A percentile compares a stretch with the other conserved stretches of the same genome.
Conservation (phyloP, 2,329 filamentous ascomycete species). For the Penicillium sp. region DNA sequence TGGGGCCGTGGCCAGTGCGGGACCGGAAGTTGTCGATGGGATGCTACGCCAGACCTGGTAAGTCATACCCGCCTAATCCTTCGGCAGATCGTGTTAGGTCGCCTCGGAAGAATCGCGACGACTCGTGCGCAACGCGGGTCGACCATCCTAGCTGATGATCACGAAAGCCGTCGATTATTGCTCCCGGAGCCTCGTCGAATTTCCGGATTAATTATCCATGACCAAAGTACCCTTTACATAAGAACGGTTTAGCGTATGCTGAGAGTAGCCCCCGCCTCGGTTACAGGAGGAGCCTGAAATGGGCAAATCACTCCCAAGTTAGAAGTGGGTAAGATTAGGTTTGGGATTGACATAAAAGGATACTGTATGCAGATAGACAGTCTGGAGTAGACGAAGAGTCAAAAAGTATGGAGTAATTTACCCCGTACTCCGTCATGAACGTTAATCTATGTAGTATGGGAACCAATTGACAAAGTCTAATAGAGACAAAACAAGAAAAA, state of each 20-base stretch:
- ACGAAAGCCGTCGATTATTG: not conserved
- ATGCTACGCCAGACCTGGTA: slow-evolving; percentile 30
- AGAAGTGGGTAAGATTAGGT: not conserved
- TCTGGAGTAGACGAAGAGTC: not conserved
- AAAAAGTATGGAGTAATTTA: not conserved
- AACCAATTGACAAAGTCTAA: not conserved
- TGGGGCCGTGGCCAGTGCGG: slow-evolving; percentile 20
- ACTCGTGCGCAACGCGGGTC: slow-evolving; percentile 4
- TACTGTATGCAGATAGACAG: not conserved
- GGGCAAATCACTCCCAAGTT: not conserved
- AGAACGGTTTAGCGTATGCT: not conserved
- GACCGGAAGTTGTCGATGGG: slow-evolving; percentile 5
- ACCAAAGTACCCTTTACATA: not conserved
- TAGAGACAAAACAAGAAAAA: slow-evolving; percentile 1
- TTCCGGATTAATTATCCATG: not conserved
- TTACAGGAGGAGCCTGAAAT: not conserved
- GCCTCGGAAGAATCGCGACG: not conserved
- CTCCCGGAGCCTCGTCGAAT: not conserved
- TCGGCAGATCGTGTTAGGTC: slow-evolving; percentile 29
- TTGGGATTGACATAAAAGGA: not conserved
- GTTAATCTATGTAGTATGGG: not conserved
- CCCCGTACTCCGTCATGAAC: not conserved
- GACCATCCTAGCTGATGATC: slow-evolving; percentile 16
- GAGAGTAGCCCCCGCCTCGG: not conserved
- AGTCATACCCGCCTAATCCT: slow-evolving; percentile 28